Evolutionary conservation across 2,329 filamentous ascomycete species (phyloP), one percentile per base, ranked within the genome.

Genomic region (Trichoderma aggressivum): DNA sequence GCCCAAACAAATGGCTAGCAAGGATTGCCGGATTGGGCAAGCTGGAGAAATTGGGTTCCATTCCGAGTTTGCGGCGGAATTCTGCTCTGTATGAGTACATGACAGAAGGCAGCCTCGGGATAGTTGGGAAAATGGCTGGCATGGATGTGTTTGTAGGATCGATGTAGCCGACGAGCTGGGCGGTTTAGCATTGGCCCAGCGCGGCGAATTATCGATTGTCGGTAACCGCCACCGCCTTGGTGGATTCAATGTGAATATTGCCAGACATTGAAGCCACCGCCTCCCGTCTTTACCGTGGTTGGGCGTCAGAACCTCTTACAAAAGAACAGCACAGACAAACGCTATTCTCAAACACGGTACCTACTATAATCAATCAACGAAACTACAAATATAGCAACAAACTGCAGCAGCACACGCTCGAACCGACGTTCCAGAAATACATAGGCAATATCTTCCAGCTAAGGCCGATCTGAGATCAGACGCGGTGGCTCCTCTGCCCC

Each of bases 391-490:
- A 14, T 30, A 61, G 58, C 32, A 61, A 58, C 32, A 58, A 24
- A 43, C 36, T 18, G 64, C 36, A 7, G 24, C 28, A 21, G 6
- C 8, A 8, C 39, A 21, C 32, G 26, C 36, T 59, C 28, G 32
- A 58, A 47, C 64, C 24, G 26, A 26, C 21, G 36, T 70, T 70
- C 32, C 66, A 70, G 43, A 69, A 61, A 24, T 4, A 1, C 18
- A 26, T 43, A 30, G 43, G 3, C 59, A 70, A 63, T 24, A 18
- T 43, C 10, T 24, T 36, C 32, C 43, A 36, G 43, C 28, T 24
- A 36, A 26, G 53, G 34, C 50, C 60, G 68, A 70, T 70, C 68
- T 70, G 61, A 67, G 70, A 61, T 71, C 70, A 71, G 47, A 62
- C 56, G 39, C 53, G 21, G 68, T 65, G 59, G 47, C 60, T 47